phyloP scores from a whole-genome alignment of 2,329 filamentous ascomycete species.

The Colletotrichum sp. region DNA sequence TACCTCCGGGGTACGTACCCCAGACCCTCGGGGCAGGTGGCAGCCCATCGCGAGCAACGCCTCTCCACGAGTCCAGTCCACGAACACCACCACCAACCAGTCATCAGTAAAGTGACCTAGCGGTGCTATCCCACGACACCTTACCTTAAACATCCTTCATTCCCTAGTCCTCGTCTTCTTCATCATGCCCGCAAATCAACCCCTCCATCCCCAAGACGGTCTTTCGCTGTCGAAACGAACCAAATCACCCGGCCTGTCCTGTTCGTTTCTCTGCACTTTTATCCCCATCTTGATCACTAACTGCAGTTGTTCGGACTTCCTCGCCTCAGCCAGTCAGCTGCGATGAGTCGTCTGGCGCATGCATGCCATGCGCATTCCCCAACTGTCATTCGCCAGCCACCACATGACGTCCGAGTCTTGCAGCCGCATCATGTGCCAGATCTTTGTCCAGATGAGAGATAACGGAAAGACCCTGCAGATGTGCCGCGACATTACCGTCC shows the following conservation, averaged over 20 bases:
- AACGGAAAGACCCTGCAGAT: constrained; percentile 1
- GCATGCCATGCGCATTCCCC: not conserved
- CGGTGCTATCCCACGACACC: not conserved
- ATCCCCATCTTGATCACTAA: not conserved
- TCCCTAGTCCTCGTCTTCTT: not conserved
- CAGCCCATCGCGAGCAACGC: not conserved
- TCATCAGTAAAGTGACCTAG: not conserved
- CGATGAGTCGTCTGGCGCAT: not conserved
- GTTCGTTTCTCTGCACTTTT: not conserved
- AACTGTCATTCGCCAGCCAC: constrained; percentile 13
- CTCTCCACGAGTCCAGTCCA: constrained; percentile 6
- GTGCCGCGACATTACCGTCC: not conserved
- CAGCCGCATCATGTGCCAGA: constrained; percentile 18
- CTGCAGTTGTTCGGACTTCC: not conserved
- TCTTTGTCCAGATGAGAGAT: not conserved
- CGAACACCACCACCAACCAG: not conserved
- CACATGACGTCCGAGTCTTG: constrained; percentile 17
- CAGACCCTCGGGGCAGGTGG: not conserved
- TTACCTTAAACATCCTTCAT: not conserved
- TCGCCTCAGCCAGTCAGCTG: not conserved
- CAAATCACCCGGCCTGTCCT: not conserved
- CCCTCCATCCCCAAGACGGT: not conserved
- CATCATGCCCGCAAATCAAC: constrained; percentile 13
- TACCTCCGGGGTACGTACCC: not conserved
- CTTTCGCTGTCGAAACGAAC: constrained; percentile 2